Base-by-base conservation (phyloP, 352 stramenopile genomes). In the Pythium diclinum region DNA sequence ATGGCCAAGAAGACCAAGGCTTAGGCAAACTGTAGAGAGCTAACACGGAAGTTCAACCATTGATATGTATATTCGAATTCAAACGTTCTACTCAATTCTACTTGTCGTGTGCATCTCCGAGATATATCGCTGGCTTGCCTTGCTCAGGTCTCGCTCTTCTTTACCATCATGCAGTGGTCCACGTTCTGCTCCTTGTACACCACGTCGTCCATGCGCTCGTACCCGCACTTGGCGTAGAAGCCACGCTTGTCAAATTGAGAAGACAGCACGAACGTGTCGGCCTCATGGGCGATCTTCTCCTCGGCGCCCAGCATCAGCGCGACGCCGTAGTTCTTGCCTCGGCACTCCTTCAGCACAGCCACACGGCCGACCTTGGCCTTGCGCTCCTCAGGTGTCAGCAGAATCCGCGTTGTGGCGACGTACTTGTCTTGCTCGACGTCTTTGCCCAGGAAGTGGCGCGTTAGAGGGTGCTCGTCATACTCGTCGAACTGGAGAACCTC, bases 151-250 rank as follows among this genome's bases (percentile, higher is more conserved):
- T 38, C 10, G 33, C 7, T 38, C 33, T 9, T 42, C 36, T 42
- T 42, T 8, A 17, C 36, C 67, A 74, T 74, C 57, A 52, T 61
- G 53, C 67, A 91, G 61, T 91, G 82, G 61, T 81, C 59, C 0
- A 76, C 73, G 25, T 68, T 76, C 59, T 85, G 71, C 6, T 89
- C 79, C 14, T 87, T 36, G 46, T 86, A 85, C 8, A 86, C 71
- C 48, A 87, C 78, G 51, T 83, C 76, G 17, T 51, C 85, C 10
- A 68, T n/a, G 55, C 69, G 78, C 28, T 57, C 58, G 67, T 89
- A 91, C 34, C 83, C 83, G 42, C 83, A 89, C 56, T 85, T 86
- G 48, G 81, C 75, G 57, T 91, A 91, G 65, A 91, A 91, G 1
- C 56, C 77, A 33, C 77, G 76, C 65, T 83, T 85, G 69, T 72